A percentile compares a stretch with the other conserved stretches of the same genome.
Evolutionary conservation across 257 asterid species (phyloP).

Genomic region (Avicennia marina): DNA sequence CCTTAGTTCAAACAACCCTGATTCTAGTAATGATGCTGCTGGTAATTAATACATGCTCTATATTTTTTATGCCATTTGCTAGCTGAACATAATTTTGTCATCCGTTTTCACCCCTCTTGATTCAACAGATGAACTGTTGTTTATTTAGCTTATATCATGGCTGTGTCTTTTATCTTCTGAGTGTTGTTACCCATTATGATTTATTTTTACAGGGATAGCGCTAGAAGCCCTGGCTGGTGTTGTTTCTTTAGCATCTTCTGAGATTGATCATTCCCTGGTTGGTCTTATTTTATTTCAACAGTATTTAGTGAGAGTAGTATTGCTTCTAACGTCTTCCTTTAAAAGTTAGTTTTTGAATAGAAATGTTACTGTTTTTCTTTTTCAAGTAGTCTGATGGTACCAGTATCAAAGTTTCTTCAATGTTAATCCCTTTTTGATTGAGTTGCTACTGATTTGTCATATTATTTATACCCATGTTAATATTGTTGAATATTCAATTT

Average conservation of each 20-base stretch:
- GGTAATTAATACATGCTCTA: conserved; percentile 36
- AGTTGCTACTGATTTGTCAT: too few species aligned
- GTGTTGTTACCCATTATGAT: conserved; percentile 8
- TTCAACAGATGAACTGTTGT: not conserved
- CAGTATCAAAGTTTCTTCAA: too few species aligned
- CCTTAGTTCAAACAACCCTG: conserved; percentile 71
- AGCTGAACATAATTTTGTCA: conserved; percentile 1
- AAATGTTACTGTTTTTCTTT: too few species aligned
- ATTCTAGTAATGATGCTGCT: conserved; percentile 86
- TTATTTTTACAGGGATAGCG: conserved; percentile 64
- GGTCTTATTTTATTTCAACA: conserved; percentile 20
- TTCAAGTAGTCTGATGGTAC: too few species aligned
- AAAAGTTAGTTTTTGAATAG: too few species aligned
- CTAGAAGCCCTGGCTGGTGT: conserved; percentile 86
- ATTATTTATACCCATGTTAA: too few species aligned
- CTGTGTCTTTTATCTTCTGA: not conserved
- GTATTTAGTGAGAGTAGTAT: conserved; percentile 12
- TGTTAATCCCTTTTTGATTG: too few species aligned
- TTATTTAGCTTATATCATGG: conserved; percentile 2
- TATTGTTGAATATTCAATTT: not conserved
- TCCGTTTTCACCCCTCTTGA: conserved; percentile 4
- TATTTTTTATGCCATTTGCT: conserved; percentile 5
- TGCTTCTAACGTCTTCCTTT: not conserved
- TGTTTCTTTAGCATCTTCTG: conserved; percentile 69
- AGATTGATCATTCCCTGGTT: conserved; percentile 76